phyloP scores from a whole-genome alignment of 805 yeast genomes.

The Wickerhamiella azymoides region DNA sequence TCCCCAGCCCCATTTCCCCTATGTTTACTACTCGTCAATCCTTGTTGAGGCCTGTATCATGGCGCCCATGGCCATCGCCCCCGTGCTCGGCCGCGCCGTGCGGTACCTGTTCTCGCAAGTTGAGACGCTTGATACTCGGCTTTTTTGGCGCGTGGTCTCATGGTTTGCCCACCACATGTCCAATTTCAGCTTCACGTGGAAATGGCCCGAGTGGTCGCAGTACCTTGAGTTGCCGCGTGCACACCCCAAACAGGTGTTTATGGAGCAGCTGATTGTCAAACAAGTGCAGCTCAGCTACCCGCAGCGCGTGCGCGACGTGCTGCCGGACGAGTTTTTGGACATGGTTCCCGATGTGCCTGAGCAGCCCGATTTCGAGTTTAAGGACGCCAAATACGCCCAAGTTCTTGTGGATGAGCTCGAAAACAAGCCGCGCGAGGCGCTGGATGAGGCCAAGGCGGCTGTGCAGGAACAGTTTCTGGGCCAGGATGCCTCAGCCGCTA shows the following conservation, averaged over 20 bases:
- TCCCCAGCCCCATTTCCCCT: conserved; percentile 51
- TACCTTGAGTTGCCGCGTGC: conserved; percentile 32
- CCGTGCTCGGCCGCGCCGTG: conserved; percentile 85
- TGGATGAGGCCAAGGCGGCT: conserved; percentile 21
- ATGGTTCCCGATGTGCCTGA: conserved; percentile 30
- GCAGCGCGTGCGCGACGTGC: conserved; percentile 53
- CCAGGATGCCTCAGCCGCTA: conserved; percentile 26
- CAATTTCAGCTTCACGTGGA: conserved; percentile 92
- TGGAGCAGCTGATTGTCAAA: conserved; percentile 65
- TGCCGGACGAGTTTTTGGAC: conserved; percentile 39
- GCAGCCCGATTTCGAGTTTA: conserved; percentile 30
- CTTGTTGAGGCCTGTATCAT: conserved; percentile 76
- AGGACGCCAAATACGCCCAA: conserved; percentile 27
- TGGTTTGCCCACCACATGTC: conserved; percentile 92
- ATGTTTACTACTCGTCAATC: conserved; percentile 70
- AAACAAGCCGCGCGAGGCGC: conserved; percentile 23
- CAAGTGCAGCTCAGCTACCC: conserved; percentile 75
- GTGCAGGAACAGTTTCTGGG: conserved; percentile 22
- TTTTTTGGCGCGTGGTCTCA: conserved; percentile 56
- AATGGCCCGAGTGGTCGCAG: conserved; percentile 86
- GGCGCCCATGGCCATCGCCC: conserved; percentile 76
- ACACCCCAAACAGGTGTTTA: conserved; percentile 63
- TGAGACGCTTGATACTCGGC: conserved; percentile 58
- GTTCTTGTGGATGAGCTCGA: conserved; percentile 25
- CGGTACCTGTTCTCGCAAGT: conserved; percentile 63